A percentile compares a stretch with the other conserved stretches of the same genome.
These are phyloP conservation scores for Entomortierella parvispora DNA, from an alignment of 192 early-diverging fungal genomes.

Conservation along the genomic window DNA sequence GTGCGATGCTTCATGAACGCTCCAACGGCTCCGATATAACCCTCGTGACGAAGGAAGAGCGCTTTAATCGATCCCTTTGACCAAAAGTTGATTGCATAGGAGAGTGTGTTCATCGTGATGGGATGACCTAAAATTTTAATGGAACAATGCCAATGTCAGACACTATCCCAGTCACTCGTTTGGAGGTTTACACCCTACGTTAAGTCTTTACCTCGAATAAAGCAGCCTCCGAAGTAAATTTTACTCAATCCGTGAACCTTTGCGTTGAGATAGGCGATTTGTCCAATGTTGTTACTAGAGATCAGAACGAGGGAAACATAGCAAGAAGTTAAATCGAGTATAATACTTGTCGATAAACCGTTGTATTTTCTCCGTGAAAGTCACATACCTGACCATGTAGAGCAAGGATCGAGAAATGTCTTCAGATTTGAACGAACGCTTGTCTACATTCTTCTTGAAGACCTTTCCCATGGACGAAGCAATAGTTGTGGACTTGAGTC, in stretches of 20 bases:
- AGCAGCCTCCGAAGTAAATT: constrained; percentile 99
- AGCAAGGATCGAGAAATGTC: constrained; percentile 92
- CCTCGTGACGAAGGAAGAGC: constrained; percentile 96
- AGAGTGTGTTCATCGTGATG: constrained; percentile 97
- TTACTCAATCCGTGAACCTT: constrained; percentile 86
- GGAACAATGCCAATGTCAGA: background rate
- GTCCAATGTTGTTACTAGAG: constrained; percentile 96
- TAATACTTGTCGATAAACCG: no score
- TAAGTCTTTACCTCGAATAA: constrained; percentile 79
- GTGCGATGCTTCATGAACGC: constrained; percentile 63
- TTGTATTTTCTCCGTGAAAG: no score
- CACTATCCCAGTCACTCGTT: background rate
- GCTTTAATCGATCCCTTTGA: constrained; percentile 95
- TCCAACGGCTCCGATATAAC: constrained; percentile 94
- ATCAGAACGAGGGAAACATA: background rate
- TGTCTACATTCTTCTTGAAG: constrained; percentile 81
- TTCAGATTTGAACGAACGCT: constrained; percentile 70
- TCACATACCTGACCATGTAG: constrained; percentile 87
- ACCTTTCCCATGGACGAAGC: constrained; percentile 97
- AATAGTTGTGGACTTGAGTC: constrained; percentile 92
- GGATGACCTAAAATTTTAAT: constrained; percentile 76
- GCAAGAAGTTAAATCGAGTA: no score
- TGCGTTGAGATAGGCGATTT: constrained; percentile 98
- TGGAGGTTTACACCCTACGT: no score
- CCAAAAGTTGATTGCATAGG: constrained; percentile 98